Conservation (phyloP, 352 stramenopile species). For the Phytopythium sindhum region DNA sequence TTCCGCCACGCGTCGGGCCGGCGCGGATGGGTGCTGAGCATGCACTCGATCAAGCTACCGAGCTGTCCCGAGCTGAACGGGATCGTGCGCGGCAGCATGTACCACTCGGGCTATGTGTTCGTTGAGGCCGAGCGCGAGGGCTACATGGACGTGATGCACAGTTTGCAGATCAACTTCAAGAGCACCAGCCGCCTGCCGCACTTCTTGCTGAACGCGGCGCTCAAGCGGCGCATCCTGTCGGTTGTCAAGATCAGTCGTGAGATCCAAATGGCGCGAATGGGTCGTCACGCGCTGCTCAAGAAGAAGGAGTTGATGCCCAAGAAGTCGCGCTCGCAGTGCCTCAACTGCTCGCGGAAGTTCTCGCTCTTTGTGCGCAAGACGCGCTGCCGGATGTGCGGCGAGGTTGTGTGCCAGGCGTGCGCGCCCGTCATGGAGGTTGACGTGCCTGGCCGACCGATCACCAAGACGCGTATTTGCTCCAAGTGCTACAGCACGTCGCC, state of each 20-base stretch:
- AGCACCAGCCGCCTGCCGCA: constrained; percentile 56
- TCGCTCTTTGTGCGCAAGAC: constrained; percentile 72
- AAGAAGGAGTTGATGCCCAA: constrained; percentile 74
- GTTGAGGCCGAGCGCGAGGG: constrained; percentile 70
- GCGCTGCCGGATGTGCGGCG: constrained; percentile 63
- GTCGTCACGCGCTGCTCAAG: constrained; percentile 49
- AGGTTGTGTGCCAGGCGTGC: constrained; percentile 73
- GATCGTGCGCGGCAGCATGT: constrained; percentile 75
- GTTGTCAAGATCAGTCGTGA: constrained; percentile 64
- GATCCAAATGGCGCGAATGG: constrained; percentile 57
- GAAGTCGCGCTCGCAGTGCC: constrained; percentile 43
- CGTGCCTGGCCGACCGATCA: constrained; percentile 16
- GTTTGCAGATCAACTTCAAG: constrained; percentile 84
- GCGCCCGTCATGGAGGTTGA: constrained; percentile 54
- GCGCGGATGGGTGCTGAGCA: constrained; percentile 71
- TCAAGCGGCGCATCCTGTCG: constrained; percentile 61
- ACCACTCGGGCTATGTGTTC: constrained; percentile 79
- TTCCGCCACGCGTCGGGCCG: constrained; percentile 69
- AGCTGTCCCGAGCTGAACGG: constrained; percentile 67
- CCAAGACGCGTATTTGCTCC: constrained; percentile 60
- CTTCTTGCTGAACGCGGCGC: constrained; percentile 59
- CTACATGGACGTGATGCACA: constrained; percentile 86
- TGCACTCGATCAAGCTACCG: constrained; percentile 83
- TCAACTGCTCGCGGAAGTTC: constrained; percentile 64
- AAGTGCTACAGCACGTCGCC: constrained; percentile 44